phyloP scores from a whole-genome alignment of 1,284 basidiomycete genomes.

The Pyrrhoderma noxium region DNA sequence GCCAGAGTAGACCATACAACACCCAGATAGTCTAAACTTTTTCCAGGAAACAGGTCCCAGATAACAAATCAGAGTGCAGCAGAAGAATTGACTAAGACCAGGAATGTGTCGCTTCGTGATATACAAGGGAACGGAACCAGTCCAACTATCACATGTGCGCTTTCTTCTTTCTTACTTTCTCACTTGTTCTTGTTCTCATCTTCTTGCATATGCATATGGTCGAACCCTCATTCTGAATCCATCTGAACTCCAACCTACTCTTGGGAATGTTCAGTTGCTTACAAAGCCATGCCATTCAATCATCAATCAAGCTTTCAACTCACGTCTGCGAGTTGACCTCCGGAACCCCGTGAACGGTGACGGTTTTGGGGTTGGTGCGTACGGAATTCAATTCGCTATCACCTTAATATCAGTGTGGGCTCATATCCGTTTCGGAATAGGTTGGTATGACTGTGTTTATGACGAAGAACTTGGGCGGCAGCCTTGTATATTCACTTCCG shows the following conservation, averaged over 20 bases:
- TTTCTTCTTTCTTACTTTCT: background rate
- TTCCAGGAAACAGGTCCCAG: too few species aligned
- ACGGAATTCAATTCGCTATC: constrained; percentile 30
- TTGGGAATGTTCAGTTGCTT: constrained; percentile 54
- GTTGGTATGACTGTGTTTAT: constrained; percentile 78
- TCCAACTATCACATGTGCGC: constrained; percentile 52
- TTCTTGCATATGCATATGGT: too few species aligned
- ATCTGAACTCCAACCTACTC: constrained; percentile 15
- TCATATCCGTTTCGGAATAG: constrained; percentile 29
- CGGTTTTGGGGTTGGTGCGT: constrained; percentile 92
- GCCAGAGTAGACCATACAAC: too few species aligned
- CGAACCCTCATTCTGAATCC: background rate
- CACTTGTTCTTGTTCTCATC: background rate
- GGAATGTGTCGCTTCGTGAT: constrained; percentile 84
- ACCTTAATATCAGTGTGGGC: background rate
- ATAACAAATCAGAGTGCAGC: too few species aligned
- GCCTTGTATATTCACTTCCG: constrained; percentile 95
- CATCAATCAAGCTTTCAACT: constrained; percentile 93
- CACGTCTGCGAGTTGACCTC: constrained; percentile 73
- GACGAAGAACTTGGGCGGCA: constrained; percentile 78
- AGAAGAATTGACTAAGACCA: background rate
- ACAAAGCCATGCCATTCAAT: constrained; percentile 92
- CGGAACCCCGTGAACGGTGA: constrained; percentile 89
- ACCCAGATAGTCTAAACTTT: too few species aligned
- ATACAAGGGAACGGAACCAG: constrained; percentile 85